Evolutionary conservation across 306 rosid genomes (phyloP).

Genomic region (Pachyrhizus erosus): DNA sequence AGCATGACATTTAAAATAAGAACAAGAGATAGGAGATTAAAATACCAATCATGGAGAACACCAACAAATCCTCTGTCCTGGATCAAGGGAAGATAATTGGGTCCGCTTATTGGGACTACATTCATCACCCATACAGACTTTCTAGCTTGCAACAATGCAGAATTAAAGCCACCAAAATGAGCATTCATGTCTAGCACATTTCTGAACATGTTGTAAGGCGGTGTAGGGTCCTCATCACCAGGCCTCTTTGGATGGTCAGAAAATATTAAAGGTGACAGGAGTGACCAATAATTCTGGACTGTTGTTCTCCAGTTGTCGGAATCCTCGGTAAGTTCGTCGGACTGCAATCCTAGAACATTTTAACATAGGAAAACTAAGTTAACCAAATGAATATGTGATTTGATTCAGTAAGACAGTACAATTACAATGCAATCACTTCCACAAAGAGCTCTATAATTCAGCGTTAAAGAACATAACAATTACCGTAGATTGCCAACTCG

Average conservation of each 20-base stretch:
- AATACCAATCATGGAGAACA: conserved; percentile 92
- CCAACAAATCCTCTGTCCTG: conserved; percentile 91
- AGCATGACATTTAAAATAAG: conserved; percentile 1
- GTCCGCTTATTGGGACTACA: conserved; percentile 79
- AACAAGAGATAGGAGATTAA: conserved; percentile 34
- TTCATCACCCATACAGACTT: conserved; percentile 99
- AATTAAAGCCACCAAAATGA: conserved; percentile 83
- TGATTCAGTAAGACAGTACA: conserved; percentile 4
- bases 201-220: conserved; percentile 95
- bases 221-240: conserved; percentile 95
- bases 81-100: conserved; percentile 85
- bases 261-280: conserved; percentile 87
- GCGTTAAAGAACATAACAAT: conserved; percentile 26
- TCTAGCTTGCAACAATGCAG: conserved; percentile 81
- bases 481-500: conserved; percentile 80
- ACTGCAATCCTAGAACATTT: conserved; percentile 63
- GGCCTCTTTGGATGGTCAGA: conserved; percentile 99
- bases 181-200: conserved; percentile 97
- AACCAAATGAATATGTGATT: not conserved
- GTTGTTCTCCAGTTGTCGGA: conserved; percentile 69
- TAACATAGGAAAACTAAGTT: conserved; percentile 28
- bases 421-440: conserved; percentile 12
- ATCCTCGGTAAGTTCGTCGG: conserved; percentile 78
- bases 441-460: not conserved
- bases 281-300: conserved; percentile 91